Percentiles rank a stretch among this genome's conserved stretches.
These are phyloP conservation scores for Tardiomyces depauwii DNA, from an alignment of 1,139 yeast genomes.

Conservation along the genomic window DNA sequence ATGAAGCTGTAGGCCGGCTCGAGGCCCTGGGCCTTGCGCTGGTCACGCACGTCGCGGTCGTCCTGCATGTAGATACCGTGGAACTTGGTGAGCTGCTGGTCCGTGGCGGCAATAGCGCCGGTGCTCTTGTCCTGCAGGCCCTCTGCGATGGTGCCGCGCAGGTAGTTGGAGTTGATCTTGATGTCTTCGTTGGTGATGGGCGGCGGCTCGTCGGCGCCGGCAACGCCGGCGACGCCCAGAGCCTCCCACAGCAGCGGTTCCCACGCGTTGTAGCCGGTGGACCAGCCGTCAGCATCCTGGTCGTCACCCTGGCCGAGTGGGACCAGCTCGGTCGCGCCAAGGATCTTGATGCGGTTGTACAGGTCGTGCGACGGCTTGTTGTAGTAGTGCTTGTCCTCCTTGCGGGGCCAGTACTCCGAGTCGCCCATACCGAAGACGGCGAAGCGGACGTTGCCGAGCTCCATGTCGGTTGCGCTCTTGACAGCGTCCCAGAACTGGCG, in stretches of 20 bases:
- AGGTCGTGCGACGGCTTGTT: constrained; percentile 86
- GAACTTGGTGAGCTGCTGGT: constrained; percentile 91
- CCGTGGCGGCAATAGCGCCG: constrained; percentile 87
- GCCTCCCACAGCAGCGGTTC: constrained; percentile 79
- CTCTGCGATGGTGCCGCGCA: constrained; percentile 90
- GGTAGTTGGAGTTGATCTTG: constrained; percentile 73
- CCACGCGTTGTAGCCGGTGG: constrained; percentile 84
- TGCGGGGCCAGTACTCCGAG: constrained; percentile 93
- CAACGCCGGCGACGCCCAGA: constrained; percentile 74
- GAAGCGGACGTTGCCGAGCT: constrained; percentile 55
- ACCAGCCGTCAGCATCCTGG: constrained; percentile 93
- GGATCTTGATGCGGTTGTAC: constrained; percentile 46
- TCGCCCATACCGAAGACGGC: constrained; percentile 91
- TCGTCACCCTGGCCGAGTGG: constrained; percentile 90
- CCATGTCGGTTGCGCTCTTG: constrained; percentile 59
- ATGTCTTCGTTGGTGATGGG: constrained; percentile 95
- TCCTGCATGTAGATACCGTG: constrained; percentile 99
- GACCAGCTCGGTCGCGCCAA: constrained; percentile 64
- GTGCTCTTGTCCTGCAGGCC: constrained; percentile 75
- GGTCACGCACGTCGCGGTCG: constrained; percentile 92
- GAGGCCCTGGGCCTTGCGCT: constrained; percentile 79
- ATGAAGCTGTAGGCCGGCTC: constrained; percentile 95
- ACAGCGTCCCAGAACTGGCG: constrained; percentile 81
- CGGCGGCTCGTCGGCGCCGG: constrained; percentile 88
- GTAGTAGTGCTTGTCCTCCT: constrained; percentile 87